These are phyloP conservation scores for Primulina huaijiensis DNA, from an alignment of 257 asterid species.

Conservation along the genomic window DNA sequence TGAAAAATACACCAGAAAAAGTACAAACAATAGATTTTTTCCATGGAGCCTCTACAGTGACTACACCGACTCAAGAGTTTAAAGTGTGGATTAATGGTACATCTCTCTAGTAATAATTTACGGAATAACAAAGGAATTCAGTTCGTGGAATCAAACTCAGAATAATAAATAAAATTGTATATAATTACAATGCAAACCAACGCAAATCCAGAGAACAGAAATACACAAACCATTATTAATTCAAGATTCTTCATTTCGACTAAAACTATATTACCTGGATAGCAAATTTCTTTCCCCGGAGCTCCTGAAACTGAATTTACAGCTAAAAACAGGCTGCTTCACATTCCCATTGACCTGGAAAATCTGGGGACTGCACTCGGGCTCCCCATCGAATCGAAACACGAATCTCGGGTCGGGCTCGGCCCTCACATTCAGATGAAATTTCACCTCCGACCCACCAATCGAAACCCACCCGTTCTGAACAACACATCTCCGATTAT, in stretches of 20 bases:
- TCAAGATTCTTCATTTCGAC: background rate
- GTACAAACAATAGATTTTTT: too few species aligned
- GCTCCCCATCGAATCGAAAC: slow-evolving; percentile 54
- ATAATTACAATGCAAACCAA: too few species aligned
- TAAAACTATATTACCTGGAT: slow-evolving; percentile 54
- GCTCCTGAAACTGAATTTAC: background rate
- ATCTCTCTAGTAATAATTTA: too few species aligned
- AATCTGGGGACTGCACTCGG: slow-evolving; percentile 37
- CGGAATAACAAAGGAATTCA: too few species aligned
- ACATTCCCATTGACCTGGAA: slow-evolving; percentile 6
- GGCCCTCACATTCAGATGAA: slow-evolving; percentile 70
- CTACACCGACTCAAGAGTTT: too few species aligned
- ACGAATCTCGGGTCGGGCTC: slow-evolving; percentile 97
- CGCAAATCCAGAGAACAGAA: too few species aligned
- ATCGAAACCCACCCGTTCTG: slow-evolving; percentile 79
- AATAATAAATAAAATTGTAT: too few species aligned
- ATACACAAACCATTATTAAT: background rate
- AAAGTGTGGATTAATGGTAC: too few species aligned
- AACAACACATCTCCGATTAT: slow-evolving; percentile 38
- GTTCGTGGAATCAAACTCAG: too few species aligned
- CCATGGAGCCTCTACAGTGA: too few species aligned
- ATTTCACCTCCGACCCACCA: slow-evolving; percentile 35
- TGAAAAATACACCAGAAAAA: too few species aligned
- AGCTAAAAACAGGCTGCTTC: background rate
- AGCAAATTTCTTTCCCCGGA: slow-evolving; percentile 38